Conservation (phyloP, 805 yeast species). For the Lachancea lanzarotensis region DNA sequence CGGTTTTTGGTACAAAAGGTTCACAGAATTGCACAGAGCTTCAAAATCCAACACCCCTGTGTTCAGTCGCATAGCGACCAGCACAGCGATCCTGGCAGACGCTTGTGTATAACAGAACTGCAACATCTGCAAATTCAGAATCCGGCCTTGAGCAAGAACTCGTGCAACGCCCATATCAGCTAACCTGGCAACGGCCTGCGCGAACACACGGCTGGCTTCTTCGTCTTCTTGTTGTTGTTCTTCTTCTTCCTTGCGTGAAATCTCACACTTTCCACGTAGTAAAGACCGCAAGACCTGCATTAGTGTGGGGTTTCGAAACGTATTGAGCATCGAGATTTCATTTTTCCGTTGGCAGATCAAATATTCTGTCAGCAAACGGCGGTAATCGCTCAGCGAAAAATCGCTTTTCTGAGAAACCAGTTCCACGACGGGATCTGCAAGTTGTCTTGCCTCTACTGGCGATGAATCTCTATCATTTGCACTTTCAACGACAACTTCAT, state of each 20-base stretch:
- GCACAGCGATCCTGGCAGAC: background rate
- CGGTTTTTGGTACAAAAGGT: background rate
- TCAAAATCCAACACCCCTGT: constrained; percentile 6
- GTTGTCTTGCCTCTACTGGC: too few species aligned
- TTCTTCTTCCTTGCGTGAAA: too few species aligned
- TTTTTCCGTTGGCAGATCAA: background rate
- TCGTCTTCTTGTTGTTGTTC: background rate
- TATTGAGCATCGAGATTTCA: constrained; percentile 5
- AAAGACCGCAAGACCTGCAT: background rate
- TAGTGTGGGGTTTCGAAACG: constrained; percentile 1
- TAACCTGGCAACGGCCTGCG: background rate
- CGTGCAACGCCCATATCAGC: constrained; percentile 1
- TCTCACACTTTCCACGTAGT: too few species aligned
- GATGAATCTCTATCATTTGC: too few species aligned
- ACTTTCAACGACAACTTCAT: too few species aligned
- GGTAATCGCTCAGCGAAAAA: background rate
- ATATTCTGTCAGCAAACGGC: background rate
- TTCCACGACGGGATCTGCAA: too few species aligned
- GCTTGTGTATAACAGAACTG: constrained; percentile 1
- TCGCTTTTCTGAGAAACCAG: background rate
- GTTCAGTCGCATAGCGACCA: constrained; percentile 1
- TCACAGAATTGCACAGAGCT: background rate
- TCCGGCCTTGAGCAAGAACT: constrained; percentile 3
- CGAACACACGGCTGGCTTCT: background rate
- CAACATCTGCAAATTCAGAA: constrained; percentile 1